phyloP scores from a whole-genome alignment of 768 basidiomycete genomes.

The Xanthoconium stramineum region DNA sequence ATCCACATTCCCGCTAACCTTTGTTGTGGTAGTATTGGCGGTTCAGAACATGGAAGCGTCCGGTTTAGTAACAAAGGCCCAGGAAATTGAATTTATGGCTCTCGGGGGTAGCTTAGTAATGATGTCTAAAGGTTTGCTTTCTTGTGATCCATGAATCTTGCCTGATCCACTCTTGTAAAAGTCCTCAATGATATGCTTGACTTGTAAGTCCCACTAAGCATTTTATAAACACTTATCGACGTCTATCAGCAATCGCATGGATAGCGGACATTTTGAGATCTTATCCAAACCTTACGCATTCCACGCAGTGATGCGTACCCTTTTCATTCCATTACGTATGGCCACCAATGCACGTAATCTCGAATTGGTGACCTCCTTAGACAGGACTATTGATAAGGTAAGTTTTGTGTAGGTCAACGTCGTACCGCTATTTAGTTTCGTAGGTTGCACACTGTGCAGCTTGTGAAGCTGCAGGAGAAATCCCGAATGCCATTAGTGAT shows the following conservation, averaged over 20 bases:
- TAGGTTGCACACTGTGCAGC: constrained; percentile 60
- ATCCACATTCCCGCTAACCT: background rate
- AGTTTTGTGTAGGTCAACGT: background rate
- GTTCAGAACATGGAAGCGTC: constrained; percentile 91
- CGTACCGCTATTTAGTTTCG: background rate
- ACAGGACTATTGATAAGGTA: constrained; percentile 63
- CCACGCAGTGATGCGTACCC: constrained; percentile 72
- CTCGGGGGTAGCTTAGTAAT: constrained; percentile 77
- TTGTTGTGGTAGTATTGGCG: constrained; percentile 52
- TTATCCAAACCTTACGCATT: constrained; percentile 66
- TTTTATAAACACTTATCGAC: background rate
- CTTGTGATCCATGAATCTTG: background rate
- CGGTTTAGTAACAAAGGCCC: constrained; percentile 65
- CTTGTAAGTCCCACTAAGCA: constrained; percentile 47
- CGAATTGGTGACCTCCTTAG: constrained; percentile 65
- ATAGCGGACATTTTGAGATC: constrained; percentile 80
- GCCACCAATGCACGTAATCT: constrained; percentile 66
- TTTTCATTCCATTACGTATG: constrained; percentile 66
- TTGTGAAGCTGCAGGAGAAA: constrained; percentile 58
- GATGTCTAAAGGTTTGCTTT: constrained; percentile 74
- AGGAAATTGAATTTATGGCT: constrained; percentile 86
- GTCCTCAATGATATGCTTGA: constrained; percentile 80
- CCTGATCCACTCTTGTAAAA: constrained; percentile 23
- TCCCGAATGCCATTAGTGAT: constrained; percentile 7
- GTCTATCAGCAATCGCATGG: constrained; percentile 69